A percentile compares a stretch with the other conserved stretches of the same genome.
These are phyloP conservation scores for Trichaptum fuscoviolaceum DNA, from an alignment of 768 basidiomycete genomes.

Conservation along the genomic window DNA sequence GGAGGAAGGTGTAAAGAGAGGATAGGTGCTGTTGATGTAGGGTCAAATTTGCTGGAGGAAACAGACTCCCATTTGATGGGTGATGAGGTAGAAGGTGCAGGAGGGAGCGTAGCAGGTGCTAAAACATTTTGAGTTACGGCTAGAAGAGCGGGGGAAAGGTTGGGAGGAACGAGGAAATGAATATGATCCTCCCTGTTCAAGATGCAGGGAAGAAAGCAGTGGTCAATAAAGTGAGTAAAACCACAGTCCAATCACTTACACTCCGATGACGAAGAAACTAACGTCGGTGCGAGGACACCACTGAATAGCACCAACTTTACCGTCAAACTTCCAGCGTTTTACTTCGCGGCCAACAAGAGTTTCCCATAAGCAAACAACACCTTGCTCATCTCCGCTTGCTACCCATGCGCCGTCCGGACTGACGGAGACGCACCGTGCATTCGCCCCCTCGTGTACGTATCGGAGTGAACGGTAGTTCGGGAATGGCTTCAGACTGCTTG, in stretches of 20 bases:
- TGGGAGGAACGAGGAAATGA: slow-evolving; percentile 76
- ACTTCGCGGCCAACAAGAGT: slow-evolving; percentile 84
- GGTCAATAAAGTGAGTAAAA: not conserved
- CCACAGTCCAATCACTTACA: slow-evolving; percentile 45
- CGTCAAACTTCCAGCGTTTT: slow-evolving; percentile 77
- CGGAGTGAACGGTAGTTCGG: slow-evolving; percentile 76
- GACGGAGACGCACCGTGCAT: slow-evolving; percentile 69
- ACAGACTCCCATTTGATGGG: slow-evolving; percentile 63
- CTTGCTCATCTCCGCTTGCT: slow-evolving; percentile 86
- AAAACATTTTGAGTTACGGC: slow-evolving; percentile 57
- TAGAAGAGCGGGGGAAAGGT: slow-evolving; percentile 55
- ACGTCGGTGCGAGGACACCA: slow-evolving; percentile 92
- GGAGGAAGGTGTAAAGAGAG: slow-evolving; percentile 58
- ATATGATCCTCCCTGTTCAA: slow-evolving; percentile 68
- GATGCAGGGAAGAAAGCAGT: not conserved
- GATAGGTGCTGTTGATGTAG: slow-evolving; percentile 42
- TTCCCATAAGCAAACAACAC: slow-evolving; percentile 88
- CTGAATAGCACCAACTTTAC: slow-evolving; percentile 77
- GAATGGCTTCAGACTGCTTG: slow-evolving; percentile 89
- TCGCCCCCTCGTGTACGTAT: slow-evolving; percentile 60
- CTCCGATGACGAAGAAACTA: slow-evolving; percentile 69
- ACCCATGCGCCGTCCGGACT: slow-evolving; percentile 92
- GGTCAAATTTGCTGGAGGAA: slow-evolving; percentile 9
- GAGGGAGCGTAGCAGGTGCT: slow-evolving; percentile 60
- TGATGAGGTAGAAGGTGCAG: slow-evolving; percentile 49